phyloP scores from a whole-genome alignment of 75 land plant genomes.

The Selaginella tamariscina region DNA sequence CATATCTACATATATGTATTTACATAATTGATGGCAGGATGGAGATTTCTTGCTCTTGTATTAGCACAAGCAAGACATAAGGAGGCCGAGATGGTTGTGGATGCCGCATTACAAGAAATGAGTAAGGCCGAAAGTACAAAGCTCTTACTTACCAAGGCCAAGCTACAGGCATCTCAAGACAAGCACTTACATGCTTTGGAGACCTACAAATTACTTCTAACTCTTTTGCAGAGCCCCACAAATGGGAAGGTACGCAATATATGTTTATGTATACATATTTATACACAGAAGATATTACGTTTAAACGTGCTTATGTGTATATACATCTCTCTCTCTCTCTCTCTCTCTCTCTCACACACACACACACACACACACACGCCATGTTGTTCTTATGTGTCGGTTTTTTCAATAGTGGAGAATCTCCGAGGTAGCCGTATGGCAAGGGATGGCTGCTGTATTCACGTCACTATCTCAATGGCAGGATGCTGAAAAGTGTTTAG shows the following conservation, averaged over 20 bases:
- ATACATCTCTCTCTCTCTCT: neutral
- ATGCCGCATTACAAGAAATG: slow-evolving; percentile 1
- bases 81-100: neutral
- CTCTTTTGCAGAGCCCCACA: neutral
- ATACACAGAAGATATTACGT: neutral
- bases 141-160: neutral
- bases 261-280: neutral
- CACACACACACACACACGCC: too few relatives aligned
- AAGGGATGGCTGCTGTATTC: slow-evolving; percentile 46
- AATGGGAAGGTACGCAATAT: neutral
- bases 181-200: neutral
- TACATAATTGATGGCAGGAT: too few relatives aligned
- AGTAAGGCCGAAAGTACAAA: neutral
- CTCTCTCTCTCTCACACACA: neutral
- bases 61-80: neutral
- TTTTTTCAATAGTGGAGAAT: slow-evolving; percentile 13
- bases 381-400: too few relatives aligned
- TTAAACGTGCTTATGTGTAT: neutral
- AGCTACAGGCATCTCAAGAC: neutral
- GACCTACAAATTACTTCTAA: slow-evolving; percentile 1
- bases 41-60: slow-evolving; percentile 13
- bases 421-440: slow-evolving; percentile 52
- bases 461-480: slow-evolving; percentile 23
- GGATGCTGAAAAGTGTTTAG: slow-evolving; percentile 43
- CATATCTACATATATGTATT: too few relatives aligned